These are phyloP conservation scores for Drechmeria coniospora DNA, from an alignment of 2,329 filamentous ascomycete species.

Conservation along the genomic window DNA sequence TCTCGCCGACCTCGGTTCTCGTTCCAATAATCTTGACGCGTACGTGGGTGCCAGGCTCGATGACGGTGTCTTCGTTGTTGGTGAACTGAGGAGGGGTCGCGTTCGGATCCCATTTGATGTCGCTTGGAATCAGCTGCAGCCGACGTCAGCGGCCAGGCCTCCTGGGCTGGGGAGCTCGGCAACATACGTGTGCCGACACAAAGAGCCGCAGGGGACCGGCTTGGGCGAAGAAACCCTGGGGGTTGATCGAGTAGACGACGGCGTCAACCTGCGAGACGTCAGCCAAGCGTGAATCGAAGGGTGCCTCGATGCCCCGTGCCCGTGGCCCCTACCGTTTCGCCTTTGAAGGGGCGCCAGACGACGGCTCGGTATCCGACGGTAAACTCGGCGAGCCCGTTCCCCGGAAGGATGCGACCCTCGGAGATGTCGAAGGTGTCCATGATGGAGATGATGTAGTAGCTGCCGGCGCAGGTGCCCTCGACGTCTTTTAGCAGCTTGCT, in stretches of 20 bases:
- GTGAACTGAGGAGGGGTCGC: slow-evolving; percentile 95
- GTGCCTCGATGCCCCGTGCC: no score
- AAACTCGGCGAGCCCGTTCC: slow-evolving; percentile 85
- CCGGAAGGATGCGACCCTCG: slow-evolving; percentile 80
- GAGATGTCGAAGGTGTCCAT: slow-evolving; percentile 94
- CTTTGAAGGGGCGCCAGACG: slow-evolving; percentile 94
- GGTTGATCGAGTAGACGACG: slow-evolving; percentile 80
- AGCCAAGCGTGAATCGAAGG: no score
- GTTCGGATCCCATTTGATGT: slow-evolving; percentile 89
- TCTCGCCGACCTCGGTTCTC: slow-evolving; percentile 81
- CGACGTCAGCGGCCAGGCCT: neutral
- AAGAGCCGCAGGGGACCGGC: slow-evolving; percentile 67
- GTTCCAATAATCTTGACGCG: slow-evolving; percentile 90
- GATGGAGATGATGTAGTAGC: slow-evolving; percentile 95
- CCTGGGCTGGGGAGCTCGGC: neutral
- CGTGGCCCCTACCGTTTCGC: slow-evolving; percentile 88
- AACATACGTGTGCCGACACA: slow-evolving; percentile 64
- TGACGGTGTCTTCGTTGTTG: slow-evolving; percentile 84
- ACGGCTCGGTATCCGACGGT: slow-evolving; percentile 90
- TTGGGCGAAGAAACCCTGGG: slow-evolving; percentile 79
- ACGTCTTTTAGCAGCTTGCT: slow-evolving; percentile 83
- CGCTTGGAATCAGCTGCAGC: slow-evolving; percentile 67
- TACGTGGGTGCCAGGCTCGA: slow-evolving; percentile 86
- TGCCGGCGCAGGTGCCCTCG: slow-evolving; percentile 87
- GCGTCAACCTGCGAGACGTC: slow-evolving; percentile 62